phyloP scores from a whole-genome alignment of 108 stramenopile species.

The Cyclotella choctawhatcheeana region DNA sequence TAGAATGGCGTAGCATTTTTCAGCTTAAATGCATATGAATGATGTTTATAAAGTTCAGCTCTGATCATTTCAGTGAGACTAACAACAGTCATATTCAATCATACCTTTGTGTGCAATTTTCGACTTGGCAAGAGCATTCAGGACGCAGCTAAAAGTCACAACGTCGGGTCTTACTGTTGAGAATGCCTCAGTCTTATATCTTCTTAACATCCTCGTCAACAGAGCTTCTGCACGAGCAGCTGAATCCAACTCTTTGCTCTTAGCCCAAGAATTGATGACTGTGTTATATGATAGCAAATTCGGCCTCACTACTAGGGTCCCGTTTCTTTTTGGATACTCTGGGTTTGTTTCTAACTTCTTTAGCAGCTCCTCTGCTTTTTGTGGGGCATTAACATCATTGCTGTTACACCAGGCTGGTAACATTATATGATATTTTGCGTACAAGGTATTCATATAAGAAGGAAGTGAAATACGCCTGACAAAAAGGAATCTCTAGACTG shows the following conservation, averaged over 20 bases:
- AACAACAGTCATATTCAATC: neutral
- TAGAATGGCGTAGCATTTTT: slow-evolving; percentile 47
- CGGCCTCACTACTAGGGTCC: slow-evolving; percentile 50
- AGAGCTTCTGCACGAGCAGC: slow-evolving; percentile 54
- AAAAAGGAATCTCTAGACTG: slow-evolving; percentile 40
- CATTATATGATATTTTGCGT: no score
- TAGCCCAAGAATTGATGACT: slow-evolving; percentile 68
- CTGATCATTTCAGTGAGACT: no score
- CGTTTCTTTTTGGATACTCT: slow-evolving; percentile 32
- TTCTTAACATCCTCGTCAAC: slow-evolving; percentile 61
- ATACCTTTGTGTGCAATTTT: slow-evolving; percentile 52
- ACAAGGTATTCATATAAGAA: no score
- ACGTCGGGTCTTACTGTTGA: slow-evolving; percentile 62
- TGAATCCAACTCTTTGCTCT: slow-evolving; percentile 43
- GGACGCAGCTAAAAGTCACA: slow-evolving; percentile 62
- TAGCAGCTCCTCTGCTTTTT: slow-evolving; percentile 63
- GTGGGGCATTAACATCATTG: slow-evolving; percentile 56
- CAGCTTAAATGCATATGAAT: slow-evolving; percentile 22
- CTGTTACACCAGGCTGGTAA: slow-evolving; percentile 60
- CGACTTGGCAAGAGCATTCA: slow-evolving; percentile 71
- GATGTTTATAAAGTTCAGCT: neutral
- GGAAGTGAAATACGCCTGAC: slow-evolving; percentile 17
- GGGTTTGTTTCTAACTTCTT: slow-evolving; percentile 55
- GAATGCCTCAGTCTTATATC: slow-evolving; percentile 28
- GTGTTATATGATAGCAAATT: slow-evolving; percentile 69